phyloP scores from a whole-genome alignment of 108 stramenopile species.

The Fragilaria radians region DNA sequence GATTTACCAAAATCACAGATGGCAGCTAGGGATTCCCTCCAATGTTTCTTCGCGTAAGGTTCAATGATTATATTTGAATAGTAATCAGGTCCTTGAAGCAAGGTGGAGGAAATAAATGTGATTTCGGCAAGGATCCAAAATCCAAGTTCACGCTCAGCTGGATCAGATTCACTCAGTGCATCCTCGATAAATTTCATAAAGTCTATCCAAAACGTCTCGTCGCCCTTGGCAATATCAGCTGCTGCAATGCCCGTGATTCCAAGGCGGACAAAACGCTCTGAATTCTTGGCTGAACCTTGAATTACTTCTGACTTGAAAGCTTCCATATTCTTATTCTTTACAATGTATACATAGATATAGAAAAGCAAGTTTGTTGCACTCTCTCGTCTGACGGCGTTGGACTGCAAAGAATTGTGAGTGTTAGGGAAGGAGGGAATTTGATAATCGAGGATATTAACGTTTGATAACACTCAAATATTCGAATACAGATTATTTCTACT shows the following conservation, averaged over 20 bases:
- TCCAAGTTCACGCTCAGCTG: conserved; percentile 87
- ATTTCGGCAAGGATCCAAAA: conserved; percentile 89
- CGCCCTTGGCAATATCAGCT: conserved; percentile 65
- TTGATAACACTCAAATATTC: not conserved
- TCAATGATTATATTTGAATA: too few species aligned
- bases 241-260: conserved; percentile 77
- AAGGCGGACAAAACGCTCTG: conserved; percentile 73
- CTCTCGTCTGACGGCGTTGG: conserved; percentile 81
- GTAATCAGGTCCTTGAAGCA: too few species aligned
- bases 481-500: not conserved
- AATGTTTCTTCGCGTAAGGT: conserved; percentile 65
- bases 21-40: conserved; percentile 79
- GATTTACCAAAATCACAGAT: conserved; percentile 88
- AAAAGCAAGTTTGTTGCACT: conserved; percentile 84
- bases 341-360: conserved; percentile 68
- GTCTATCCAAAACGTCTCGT: conserved; percentile 63
- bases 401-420: conserved; percentile 13
- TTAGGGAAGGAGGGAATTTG: not conserved
- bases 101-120: too few species aligned
- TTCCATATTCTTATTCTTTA: conserved; percentile 45
- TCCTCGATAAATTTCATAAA: conserved; percentile 76
- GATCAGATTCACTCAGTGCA: conserved; percentile 38
- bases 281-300: conserved; percentile 61
- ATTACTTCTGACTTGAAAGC: conserved; percentile 66
- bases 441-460: not conserved